These are phyloP conservation scores for Phytophthora kernoviae DNA, from an alignment of 352 stramenopile species.

Conservation along the genomic window DNA sequence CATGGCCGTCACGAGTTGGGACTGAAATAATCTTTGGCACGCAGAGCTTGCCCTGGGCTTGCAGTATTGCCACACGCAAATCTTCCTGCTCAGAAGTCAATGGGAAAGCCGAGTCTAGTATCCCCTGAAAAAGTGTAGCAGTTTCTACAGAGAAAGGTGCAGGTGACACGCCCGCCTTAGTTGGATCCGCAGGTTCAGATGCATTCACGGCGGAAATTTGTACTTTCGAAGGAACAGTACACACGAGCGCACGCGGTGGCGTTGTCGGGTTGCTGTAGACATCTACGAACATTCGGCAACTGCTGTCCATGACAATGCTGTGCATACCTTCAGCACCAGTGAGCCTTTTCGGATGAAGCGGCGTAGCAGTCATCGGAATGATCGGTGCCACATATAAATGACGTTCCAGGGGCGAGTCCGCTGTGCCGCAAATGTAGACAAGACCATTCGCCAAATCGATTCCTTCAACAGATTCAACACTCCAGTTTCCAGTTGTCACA, in stretches of 20 bases:
- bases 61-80: slow-evolving; percentile 54
- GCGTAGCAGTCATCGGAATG: slow-evolving; percentile 44
- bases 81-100: slow-evolving; percentile 69
- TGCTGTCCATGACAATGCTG: slow-evolving; percentile 90
- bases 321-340: slow-evolving; percentile 89
- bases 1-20: slow-evolving; percentile 83
- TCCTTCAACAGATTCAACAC: slow-evolving; percentile 84
- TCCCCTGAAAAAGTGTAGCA: slow-evolving; percentile 41
- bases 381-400: slow-evolving; percentile 91
- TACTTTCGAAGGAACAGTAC: slow-evolving; percentile 50
- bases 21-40: slow-evolving; percentile 75
- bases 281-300: slow-evolving; percentile 81
- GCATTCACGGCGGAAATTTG: slow-evolving; percentile 36
- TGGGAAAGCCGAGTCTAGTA: slow-evolving; percentile 47
- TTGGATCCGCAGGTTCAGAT: slow-evolving; percentile 15
- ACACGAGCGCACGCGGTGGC: slow-evolving; percentile 63
- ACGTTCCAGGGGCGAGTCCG: slow-evolving; percentile 88
- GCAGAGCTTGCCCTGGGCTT: slow-evolving; percentile 54
- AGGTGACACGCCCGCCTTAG: slow-evolving; percentile 6
- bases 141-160: slow-evolving; percentile 12
- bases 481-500: slow-evolving; percentile 73
- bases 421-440: slow-evolving; percentile 90
- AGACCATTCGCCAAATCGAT: slow-evolving; percentile 80
- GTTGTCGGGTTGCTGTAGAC: slow-evolving; percentile 82
- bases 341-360: slow-evolving; percentile 62